Conservation (phyloP, 768 basidiomycete species). For the Leccinellum albellum region DNA sequence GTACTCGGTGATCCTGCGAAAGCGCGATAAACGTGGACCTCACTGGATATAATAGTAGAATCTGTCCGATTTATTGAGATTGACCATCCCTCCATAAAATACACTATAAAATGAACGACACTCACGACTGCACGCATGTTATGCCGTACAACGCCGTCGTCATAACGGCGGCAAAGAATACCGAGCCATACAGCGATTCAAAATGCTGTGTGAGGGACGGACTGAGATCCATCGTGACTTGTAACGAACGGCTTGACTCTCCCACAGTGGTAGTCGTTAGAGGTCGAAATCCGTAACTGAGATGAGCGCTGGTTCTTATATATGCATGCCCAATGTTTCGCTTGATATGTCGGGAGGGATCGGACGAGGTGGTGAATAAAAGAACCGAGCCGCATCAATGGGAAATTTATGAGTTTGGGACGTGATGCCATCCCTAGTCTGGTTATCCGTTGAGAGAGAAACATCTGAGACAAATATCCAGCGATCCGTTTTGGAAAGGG, state of each 20-base stretch:
- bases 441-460: not conserved
- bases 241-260: not conserved
- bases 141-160: not conserved
- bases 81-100: not conserved
- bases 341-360: not conserved
- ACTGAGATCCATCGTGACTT: not conserved
- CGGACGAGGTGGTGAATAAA: not conserved
- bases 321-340: not conserved
- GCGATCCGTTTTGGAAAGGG: not conserved
- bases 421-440: not conserved
- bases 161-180: not conserved
- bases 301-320: not conserved
- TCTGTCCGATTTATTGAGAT: not conserved
- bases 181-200: not conserved
- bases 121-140: not conserved
- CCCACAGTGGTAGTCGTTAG: not conserved
- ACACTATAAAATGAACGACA: not conserved
- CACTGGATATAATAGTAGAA: constrained; percentile 3
- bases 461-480: not conserved
- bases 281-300: not conserved
- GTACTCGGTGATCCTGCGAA: not conserved
- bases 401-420: not conserved
- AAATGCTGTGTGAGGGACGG: not conserved
- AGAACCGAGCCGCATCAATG: not conserved
- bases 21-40: not conserved